Conservation (phyloP, 2,329 filamentous ascomycete genomes). For the Neoascochyta sp. region DNA sequence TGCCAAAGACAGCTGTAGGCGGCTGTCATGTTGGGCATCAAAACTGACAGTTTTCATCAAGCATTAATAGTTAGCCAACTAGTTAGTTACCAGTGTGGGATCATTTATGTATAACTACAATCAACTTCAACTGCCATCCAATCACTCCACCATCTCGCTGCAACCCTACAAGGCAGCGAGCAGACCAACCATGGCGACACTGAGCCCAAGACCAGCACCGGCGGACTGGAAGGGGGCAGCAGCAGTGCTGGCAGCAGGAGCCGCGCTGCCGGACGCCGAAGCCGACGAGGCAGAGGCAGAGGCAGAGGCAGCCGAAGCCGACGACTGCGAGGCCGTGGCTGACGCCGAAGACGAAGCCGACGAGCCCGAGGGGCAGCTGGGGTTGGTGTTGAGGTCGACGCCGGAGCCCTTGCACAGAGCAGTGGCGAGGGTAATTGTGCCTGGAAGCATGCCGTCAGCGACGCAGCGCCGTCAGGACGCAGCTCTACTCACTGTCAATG, state of each 20-base stretch:
- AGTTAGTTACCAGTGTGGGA: too few relatives aligned
- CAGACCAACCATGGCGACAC: constrained; percentile 25
- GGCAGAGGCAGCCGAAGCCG: constrained; percentile 9
- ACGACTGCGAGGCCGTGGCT: constrained; percentile 7
- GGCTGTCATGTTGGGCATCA: too few relatives aligned
- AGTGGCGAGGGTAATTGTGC: constrained; percentile 42
- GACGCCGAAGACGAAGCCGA: constrained; percentile 12
- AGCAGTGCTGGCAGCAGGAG: constrained; percentile 12
- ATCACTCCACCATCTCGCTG: background rate
- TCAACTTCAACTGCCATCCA: too few relatives aligned
- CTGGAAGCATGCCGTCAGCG: constrained; percentile 22
- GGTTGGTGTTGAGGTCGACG: constrained; percentile 38
- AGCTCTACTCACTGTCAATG: constrained; percentile 12
- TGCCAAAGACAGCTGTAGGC: too few relatives aligned
- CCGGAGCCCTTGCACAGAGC: constrained; percentile 39
- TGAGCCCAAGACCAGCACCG: constrained; percentile 21
- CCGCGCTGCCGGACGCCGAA: constrained; percentile 4
- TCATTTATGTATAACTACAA: too few relatives aligned
- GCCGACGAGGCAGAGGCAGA: constrained; percentile 8
- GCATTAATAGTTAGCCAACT: too few relatives aligned
- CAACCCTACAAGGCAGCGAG: constrained; percentile 27
- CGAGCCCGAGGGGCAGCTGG: constrained; percentile 30
- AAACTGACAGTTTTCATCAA: too few relatives aligned
- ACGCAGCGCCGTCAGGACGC: background rate
- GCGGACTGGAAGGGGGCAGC: constrained; percentile 22